Conservation (phyloP, 2,329 filamentous ascomycete species). For the Aspergillus fructus region DNA sequence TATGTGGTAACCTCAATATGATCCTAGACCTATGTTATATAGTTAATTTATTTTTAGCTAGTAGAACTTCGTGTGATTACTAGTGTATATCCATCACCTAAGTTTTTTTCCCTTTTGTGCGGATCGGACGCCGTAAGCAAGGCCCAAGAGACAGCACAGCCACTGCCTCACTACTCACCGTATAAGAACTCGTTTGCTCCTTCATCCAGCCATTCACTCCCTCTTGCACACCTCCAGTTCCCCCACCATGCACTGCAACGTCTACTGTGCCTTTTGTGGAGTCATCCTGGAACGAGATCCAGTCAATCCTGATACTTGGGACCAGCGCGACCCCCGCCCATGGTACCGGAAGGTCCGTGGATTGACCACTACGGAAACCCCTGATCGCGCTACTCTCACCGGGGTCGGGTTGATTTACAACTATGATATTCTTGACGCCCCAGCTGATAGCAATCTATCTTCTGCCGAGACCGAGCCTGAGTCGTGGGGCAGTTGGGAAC, state of each 20-base stretch:
- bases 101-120: too few relatives aligned
- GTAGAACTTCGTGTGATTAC: too few relatives aligned
- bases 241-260: not conserved
- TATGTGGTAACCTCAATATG: too few relatives aligned
- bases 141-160: too few relatives aligned
- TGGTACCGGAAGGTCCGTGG: constrained; percentile 15
- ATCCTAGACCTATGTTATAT: too few relatives aligned
- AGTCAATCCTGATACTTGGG: not conserved
- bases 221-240: too few relatives aligned
- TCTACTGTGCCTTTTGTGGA: constrained; percentile 15
- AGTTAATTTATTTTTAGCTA: too few relatives aligned
- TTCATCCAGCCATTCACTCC: too few relatives aligned
- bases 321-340: constrained; percentile 4
- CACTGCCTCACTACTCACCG: too few relatives aligned
- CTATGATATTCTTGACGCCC: not conserved
- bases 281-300: constrained; percentile 8
- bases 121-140: too few relatives aligned
- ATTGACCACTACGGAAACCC: not conserved
- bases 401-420: constrained; percentile 5
- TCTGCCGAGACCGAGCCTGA: constrained; percentile 1
- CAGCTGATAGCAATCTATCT: not conserved
- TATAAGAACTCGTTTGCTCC: too few relatives aligned
- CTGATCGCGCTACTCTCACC: not conserved
- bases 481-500: not conserved
- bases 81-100: too few relatives aligned